Evolutionary conservation across 2,329 filamentous ascomycete species (phyloP).

Genomic region (Alternaria sp.): DNA sequence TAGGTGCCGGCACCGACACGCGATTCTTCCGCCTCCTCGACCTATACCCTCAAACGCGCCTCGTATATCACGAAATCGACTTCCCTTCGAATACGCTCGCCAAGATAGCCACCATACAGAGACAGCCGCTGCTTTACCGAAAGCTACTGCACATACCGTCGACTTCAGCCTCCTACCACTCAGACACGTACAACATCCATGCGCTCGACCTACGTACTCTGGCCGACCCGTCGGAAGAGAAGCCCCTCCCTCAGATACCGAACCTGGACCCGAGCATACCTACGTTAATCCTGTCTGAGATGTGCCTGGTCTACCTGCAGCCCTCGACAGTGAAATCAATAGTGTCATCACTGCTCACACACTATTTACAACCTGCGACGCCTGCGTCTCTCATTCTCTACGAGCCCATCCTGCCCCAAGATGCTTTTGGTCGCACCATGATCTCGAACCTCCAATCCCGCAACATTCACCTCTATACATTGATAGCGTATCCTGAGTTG

Average conservation of each 20-base stretch:
- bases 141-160: slow-evolving; percentile 30
- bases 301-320: slow-evolving; percentile 89
- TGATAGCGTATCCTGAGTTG: slow-evolving; percentile 73
- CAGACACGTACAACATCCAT: slow-evolving; percentile 61
- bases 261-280: slow-evolving; percentile 65
- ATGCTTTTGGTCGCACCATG: slow-evolving; percentile 92
- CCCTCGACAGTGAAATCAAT: slow-evolving; percentile 68
- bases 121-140: slow-evolving; percentile 35
- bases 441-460: slow-evolving; percentile 83
- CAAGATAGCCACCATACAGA: slow-evolving; percentile 62
- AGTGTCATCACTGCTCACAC: slow-evolving; percentile 53
- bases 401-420: slow-evolving; percentile 83
- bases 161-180: slow-evolving; percentile 52
- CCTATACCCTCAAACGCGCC: slow-evolving; percentile 47
- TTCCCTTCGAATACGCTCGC: slow-evolving; percentile 75
- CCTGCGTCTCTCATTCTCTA: slow-evolving; percentile 75
- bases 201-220: slow-evolving; percentile 72
- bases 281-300: slow-evolving; percentile 90
- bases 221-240: slow-evolving; percentile 28
- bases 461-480: slow-evolving; percentile 82
- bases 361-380: slow-evolving; percentile 52
- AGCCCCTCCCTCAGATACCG: slow-evolving; percentile 41
- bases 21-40: slow-evolving; percentile 78
- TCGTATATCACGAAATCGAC: slow-evolving; percentile 92
- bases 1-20: slow-evolving; percentile 94